A percentile compares a stretch with the other conserved stretches of the same genome.
phyloP scores from a whole-genome alignment of 2,329 filamentous ascomycete genomes.

The Lasiodiplodia hormozganensis region DNA sequence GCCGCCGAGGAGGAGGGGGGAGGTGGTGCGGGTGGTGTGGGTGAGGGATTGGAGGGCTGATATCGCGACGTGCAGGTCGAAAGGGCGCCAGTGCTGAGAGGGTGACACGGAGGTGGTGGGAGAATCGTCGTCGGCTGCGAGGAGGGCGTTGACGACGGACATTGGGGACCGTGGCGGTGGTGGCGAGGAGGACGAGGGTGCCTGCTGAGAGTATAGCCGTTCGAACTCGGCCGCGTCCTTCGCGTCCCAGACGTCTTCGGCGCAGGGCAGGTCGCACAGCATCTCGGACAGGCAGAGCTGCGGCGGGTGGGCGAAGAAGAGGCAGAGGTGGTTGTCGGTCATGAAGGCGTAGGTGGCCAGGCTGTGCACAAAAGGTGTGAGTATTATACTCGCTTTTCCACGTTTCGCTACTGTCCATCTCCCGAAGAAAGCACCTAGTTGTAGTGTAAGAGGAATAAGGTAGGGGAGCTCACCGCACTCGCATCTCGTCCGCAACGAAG shows the following conservation, averaged over 20 bases:
- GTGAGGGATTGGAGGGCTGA: neutral
- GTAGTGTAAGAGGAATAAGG: too few relatives aligned
- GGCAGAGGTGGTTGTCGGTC: slow-evolving; percentile 19
- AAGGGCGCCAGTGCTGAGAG: neutral
- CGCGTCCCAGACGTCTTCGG: slow-evolving; percentile 23
- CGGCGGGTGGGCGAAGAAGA: slow-evolving; percentile 29
- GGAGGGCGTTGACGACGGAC: neutral
- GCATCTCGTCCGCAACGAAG: neutral
- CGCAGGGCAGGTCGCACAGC: slow-evolving; percentile 24
- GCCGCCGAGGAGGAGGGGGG: neutral
- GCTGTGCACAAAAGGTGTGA: neutral
- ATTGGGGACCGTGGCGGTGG: neutral
- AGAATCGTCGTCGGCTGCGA: neutral
- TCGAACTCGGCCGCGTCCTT: slow-evolving; percentile 21
- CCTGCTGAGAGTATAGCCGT: neutral
- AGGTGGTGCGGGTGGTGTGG: neutral
- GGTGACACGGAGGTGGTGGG: neutral
- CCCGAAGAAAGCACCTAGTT: too few relatives aligned
- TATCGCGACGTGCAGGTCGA: slow-evolving; percentile 5
- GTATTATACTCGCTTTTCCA: too few relatives aligned
- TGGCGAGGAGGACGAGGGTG: neutral
- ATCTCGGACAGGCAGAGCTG: slow-evolving; percentile 28
- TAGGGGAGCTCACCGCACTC: neutral
- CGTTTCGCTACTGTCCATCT: too few relatives aligned
- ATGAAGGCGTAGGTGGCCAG: slow-evolving; percentile 20